These are phyloP conservation scores for Fonsecaea pedrosoi DNA, from an alignment of 2,329 filamentous ascomycete species.

Conservation along the genomic window DNA sequence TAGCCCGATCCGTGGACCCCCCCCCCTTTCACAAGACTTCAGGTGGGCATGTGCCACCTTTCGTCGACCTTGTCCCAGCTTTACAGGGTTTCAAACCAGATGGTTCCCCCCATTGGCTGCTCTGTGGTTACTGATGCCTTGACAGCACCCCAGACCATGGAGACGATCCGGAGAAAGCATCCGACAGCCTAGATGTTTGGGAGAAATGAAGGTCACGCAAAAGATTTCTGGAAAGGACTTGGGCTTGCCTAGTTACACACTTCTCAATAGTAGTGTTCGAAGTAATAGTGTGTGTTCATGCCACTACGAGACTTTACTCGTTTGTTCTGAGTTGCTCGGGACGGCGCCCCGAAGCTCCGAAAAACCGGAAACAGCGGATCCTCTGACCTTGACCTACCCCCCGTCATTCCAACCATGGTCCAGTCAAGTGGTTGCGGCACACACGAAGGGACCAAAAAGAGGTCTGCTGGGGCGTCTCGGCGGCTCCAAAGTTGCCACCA, in stretches of 20 bases:
- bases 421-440: neutral
- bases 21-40: neutral
- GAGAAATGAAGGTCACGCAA: too few relatives aligned
- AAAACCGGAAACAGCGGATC: neutral
- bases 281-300: neutral
- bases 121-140: neutral
- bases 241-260: neutral
- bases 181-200: neutral
- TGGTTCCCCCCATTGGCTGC: neutral
- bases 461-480: neutral
- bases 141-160: neutral
- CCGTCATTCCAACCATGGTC: neutral
- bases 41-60: slow-evolving; percentile 3
- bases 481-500: neutral
- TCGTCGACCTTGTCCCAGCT: slow-evolving; percentile 6
- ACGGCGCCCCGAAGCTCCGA: neutral
- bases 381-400: neutral
- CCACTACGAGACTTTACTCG: neutral
- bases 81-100: neutral
- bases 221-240: too few relatives aligned
- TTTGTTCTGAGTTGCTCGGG: neutral
- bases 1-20: slow-evolving; percentile 1
- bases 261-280: too few relatives aligned
- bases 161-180: neutral
- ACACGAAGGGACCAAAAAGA: neutral